Conservation (phyloP, 768 basidiomycete genomes). For the Naematelia encephala region DNA sequence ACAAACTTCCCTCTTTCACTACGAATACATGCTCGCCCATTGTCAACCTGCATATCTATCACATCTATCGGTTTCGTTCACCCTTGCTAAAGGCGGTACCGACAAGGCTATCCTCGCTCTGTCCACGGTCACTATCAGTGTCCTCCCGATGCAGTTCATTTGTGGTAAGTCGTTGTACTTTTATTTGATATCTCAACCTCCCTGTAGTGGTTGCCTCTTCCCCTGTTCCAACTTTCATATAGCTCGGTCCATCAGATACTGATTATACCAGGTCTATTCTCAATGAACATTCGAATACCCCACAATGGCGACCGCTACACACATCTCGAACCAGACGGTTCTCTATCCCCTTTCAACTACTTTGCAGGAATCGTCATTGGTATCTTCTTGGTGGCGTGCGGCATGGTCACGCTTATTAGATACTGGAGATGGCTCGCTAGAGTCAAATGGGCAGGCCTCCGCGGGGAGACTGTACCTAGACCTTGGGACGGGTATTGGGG, state of each 20-base stretch:
- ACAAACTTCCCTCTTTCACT: slow-evolving; percentile 77
- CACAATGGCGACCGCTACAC: slow-evolving; percentile 53
- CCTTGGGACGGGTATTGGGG: slow-evolving; percentile 43
- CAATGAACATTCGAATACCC: slow-evolving; percentile 66
- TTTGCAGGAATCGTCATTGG: slow-evolving; percentile 61
- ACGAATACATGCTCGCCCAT: slow-evolving; percentile 82
- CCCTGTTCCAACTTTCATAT: neutral
- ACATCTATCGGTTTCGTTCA: slow-evolving; percentile 65
- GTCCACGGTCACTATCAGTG: slow-evolving; percentile 64
- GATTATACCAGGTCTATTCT: slow-evolving; percentile 59
- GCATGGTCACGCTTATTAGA: slow-evolving; percentile 57
- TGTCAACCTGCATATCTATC: slow-evolving; percentile 82
- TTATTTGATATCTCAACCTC: neutral
- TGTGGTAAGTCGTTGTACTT: slow-evolving; percentile 44
- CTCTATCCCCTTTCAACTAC: slow-evolving; percentile 54
- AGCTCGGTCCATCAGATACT: neutral
- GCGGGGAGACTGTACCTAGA: slow-evolving; percentile 27
- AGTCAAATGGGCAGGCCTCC: slow-evolving; percentile 40
- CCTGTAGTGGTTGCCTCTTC: too few relatives aligned
- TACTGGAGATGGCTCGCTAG: slow-evolving; percentile 66
- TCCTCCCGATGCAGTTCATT: slow-evolving; percentile 62
- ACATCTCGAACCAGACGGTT: slow-evolving; percentile 36
- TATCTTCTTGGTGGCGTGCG: slow-evolving; percentile 54
- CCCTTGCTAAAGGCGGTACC: slow-evolving; percentile 60
- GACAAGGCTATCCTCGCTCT: slow-evolving; percentile 68